phyloP scores from a whole-genome alignment of 176 grass and related monocot species.

The Coix lacrymajobi region DNA sequence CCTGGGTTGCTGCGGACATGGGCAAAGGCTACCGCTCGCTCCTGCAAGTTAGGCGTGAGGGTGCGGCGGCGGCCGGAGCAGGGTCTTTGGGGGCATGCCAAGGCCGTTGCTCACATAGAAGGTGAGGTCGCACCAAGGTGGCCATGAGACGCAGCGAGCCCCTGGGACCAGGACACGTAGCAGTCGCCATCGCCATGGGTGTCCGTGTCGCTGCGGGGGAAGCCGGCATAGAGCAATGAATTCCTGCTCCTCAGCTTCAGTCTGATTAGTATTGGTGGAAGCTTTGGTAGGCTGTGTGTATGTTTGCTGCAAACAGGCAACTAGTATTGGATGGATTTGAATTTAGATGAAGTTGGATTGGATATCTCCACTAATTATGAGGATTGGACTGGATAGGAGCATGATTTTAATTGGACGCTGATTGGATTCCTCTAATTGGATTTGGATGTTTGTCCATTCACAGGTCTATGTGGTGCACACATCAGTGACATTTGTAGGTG shows the following conservation, averaged over 20 bases:
- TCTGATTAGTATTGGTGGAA: background rate
- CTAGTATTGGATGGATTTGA: background rate
- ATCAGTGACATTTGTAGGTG: background rate
- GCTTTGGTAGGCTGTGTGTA: background rate
- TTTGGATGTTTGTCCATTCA: too few relatives aligned
- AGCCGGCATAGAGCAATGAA: too few relatives aligned
- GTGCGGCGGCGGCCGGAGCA: slow-evolving; percentile 16
- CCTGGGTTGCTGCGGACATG: background rate
- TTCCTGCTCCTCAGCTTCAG: background rate
- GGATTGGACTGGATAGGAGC: background rate
- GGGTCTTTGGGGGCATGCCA: slow-evolving; percentile 3
- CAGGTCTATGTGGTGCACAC: too few relatives aligned
- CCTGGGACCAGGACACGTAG: too few relatives aligned
- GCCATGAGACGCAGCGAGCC: slow-evolving; percentile 21
- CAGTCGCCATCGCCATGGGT: background rate
- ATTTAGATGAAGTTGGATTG: background rate
- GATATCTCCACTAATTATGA: background rate
- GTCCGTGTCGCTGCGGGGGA: background rate
- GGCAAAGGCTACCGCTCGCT: background rate
- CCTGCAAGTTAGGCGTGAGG: slow-evolving; percentile 11
- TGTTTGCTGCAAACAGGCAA: background rate
- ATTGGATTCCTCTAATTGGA: too few relatives aligned
- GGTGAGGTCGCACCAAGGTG: slow-evolving; percentile 32
- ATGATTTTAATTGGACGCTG: too few relatives aligned
- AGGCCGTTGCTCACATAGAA: slow-evolving; percentile 42